Evolutionary conservation across 331 rosid species (phyloP).

Genomic region (Rosa hybrid): DNA sequence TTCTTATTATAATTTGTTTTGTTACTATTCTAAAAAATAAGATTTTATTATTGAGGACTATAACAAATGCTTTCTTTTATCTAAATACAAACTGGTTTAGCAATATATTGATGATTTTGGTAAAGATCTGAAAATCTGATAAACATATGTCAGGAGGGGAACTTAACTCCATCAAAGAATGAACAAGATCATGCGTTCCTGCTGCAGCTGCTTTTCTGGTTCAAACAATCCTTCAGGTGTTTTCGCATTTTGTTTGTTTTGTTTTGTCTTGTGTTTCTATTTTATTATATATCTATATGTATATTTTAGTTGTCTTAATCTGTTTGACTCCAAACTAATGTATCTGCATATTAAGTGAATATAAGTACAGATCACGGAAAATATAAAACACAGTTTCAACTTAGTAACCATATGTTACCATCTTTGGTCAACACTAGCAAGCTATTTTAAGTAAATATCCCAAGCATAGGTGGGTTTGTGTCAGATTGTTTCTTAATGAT

Average conservation of each 20-base stretch:
- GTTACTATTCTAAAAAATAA: neutral
- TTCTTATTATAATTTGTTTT: neutral
- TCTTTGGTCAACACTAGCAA: neutral
- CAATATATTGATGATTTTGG: neutral
- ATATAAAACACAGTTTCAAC: neutral
- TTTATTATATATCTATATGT: neutral
- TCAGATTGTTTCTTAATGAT: neutral
- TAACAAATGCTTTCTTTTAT: neutral
- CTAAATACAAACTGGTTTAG: neutral
- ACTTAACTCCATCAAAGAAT: constrained; percentile 61
- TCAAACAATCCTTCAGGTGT: constrained; percentile 90
- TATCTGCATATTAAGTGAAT: neutral
- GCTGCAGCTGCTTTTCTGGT: constrained; percentile 95
- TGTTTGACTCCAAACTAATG: neutral
- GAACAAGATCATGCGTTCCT: constrained; percentile 83
- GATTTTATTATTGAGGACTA: neutral
- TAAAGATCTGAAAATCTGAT: constrained; percentile 27
- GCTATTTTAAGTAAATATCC: neutral
- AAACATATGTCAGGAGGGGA: constrained; percentile 70
- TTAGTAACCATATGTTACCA: neutral
- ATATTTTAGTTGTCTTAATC: neutral
- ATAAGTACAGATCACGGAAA: neutral
- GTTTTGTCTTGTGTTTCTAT: neutral
- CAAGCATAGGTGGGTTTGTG: neutral
- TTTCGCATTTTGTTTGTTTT: neutral